Percentiles rank a stretch among this genome's conserved stretches.
Evolutionary conservation across 78 protist genomes (phyloP).

Genomic region (Salpingoeca rosetta): DNA sequence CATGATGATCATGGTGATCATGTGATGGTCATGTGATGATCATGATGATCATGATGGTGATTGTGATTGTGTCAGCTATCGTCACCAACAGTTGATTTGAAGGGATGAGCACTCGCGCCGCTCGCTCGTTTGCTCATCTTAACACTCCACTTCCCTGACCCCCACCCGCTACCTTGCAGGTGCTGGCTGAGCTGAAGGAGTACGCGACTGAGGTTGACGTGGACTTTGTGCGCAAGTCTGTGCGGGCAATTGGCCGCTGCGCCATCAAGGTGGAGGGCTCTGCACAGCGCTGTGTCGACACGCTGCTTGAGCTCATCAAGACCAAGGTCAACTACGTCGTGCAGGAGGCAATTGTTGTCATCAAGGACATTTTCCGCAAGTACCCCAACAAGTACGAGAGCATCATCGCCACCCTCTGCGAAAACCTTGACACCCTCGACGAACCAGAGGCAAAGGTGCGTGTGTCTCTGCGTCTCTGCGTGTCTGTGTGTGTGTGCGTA

Average conservation of each 20-base stretch:
- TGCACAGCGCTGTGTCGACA: conserved; percentile 78
- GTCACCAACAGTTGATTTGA: no score
- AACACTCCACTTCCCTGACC: no score
- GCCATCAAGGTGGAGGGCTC: conserved; percentile 91
- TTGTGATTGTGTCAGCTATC: no score
- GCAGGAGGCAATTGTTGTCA: conserved; percentile 98
- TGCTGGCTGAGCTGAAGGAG: conserved; percentile 89
- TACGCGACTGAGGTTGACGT: conserved; percentile 94
- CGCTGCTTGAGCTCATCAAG: conserved; percentile 84
- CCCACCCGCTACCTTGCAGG: no score
- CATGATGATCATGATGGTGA: no score
- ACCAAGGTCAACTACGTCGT: conserved; percentile 97
- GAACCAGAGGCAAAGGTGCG: conserved; percentile 99
- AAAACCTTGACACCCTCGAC: conserved; percentile 95
- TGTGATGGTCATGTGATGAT: no score
- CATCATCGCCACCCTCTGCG: conserved; percentile 91
- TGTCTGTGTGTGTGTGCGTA: conserved; percentile 4
- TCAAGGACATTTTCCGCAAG: conserved; percentile 95
- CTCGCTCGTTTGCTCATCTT: no score
- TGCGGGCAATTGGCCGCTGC: conserved; percentile 89
- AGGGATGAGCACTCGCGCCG: no score
- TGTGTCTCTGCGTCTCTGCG: no score
- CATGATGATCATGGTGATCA: no score
- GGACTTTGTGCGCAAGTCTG: conserved; percentile 94
- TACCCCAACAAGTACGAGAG: conserved; percentile 92